Evolutionary conservation across 768 basidiomycete species (phyloP), one percentile per base, ranked within the genome.

Genomic region (Coprinopsis cinerea): DNA sequence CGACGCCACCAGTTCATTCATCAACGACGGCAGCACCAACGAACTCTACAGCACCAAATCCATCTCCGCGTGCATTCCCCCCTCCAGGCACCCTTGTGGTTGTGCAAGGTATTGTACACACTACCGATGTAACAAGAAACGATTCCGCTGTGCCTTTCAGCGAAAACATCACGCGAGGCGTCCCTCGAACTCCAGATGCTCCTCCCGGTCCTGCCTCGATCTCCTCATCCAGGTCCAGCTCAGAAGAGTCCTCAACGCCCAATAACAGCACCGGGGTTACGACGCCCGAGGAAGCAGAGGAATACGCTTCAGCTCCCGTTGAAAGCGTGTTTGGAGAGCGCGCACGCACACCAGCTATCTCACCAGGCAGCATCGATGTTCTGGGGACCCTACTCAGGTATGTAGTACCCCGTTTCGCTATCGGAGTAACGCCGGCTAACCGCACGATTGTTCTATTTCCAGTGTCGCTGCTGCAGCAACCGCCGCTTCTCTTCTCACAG

Each of bases 401-500:
- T 42, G 76, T 67, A 34, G 26, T 48, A 27, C 43, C 49, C 44
- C 43, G 17, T 53, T 49, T 41, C 14, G 40, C 46, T 34, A 10
- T 20, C 2, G 17, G 25, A 22, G 28, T 2, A 4, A 17, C 22
- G 26, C n/a, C 18, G n/a, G 37, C 25, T 48, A 22, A 32, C 14
- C 30, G 44, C 18, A 6, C 36, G 20, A 41, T 35, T 45, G 34
- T 34, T 25, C 44, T 47, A 6, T 43, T 9, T 61, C 43, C 54
- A 88, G 90, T 57, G 90, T 92, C 26, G 90, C 90, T 2, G 88
- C 90, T n/a, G 87, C 90, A 9, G 90, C 90, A n/a, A 91, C 89
- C 1, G 89, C 90, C 1, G 88, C 87, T 6, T 92, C 90, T 2
- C 74, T 89, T 24, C 73, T 88, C n/a, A 82, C 83, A 1, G 86